Percentiles rank a stretch among this genome's conserved stretches.
Evolutionary conservation across 441 rosid species (phyloP).

Genomic region (Adansonia grandidieri): DNA sequence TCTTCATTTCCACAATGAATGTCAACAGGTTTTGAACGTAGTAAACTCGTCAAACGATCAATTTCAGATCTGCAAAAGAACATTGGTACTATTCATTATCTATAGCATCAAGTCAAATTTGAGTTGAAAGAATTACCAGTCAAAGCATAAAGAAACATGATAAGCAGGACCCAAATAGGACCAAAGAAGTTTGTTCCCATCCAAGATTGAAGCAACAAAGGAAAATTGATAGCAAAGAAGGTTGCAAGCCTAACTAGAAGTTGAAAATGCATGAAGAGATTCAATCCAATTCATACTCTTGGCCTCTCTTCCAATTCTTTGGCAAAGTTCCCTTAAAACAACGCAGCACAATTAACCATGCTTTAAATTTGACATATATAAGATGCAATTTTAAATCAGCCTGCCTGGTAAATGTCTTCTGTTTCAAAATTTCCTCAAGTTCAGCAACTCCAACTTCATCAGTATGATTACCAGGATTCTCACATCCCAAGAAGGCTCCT

Average conservation of each 20-base stretch:
- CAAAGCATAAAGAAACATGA: neutral
- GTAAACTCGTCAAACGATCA: slow-evolving; percentile 71
- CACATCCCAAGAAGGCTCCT: neutral
- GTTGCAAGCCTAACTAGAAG: neutral
- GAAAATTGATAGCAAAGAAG: slow-evolving; percentile 12
- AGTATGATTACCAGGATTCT: slow-evolving; percentile 31
- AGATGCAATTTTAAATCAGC: slow-evolving; percentile 22
- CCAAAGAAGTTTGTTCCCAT: neutral
- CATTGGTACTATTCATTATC: neutral
- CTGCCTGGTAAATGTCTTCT: slow-evolving; percentile 71
- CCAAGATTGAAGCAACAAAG: slow-evolving; percentile 1
- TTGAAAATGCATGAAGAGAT: slow-evolving; percentile 12
- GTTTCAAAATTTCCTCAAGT: slow-evolving; percentile 59
- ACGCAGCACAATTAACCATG: neutral
- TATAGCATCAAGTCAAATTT: neutral
- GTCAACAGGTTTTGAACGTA: slow-evolving; percentile 67
- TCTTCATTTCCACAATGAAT: slow-evolving; percentile 44
- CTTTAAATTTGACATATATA: neutral
- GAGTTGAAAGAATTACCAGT: neutral
- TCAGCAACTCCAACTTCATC: slow-evolving; percentile 45
- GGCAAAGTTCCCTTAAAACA: neutral
- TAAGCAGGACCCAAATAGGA: neutral
- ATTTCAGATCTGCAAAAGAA: slow-evolving; percentile 60
- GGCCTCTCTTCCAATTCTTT: neutral
- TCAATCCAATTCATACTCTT: neutral